phyloP scores from a whole-genome alignment of 2,329 filamentous ascomycete species.

The Venturia effusa region DNA sequence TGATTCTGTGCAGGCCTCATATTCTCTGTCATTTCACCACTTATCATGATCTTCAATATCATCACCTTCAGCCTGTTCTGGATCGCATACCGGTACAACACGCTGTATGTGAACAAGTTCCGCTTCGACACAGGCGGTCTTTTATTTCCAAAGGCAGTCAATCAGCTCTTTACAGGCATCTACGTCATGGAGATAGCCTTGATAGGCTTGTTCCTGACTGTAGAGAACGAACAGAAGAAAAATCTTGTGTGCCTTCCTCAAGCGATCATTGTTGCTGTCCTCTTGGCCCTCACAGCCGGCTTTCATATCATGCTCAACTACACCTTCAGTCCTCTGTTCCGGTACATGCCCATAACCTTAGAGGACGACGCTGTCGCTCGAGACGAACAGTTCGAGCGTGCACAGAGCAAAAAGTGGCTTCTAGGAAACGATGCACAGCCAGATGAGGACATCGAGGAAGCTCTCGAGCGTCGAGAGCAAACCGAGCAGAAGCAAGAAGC shows the following conservation, averaged over 20 bases:
- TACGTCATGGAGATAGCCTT: slow-evolving; percentile 92
- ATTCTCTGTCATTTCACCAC: slow-evolving; percentile 77
- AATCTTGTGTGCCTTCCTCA: slow-evolving; percentile 57
- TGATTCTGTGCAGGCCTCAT: slow-evolving; percentile 31
- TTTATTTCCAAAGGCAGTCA: slow-evolving; percentile 83
- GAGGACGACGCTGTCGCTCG: slow-evolving; percentile 91
- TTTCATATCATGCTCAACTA: slow-evolving; percentile 75
- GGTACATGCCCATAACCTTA: slow-evolving; percentile 85
- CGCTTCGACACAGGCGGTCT: slow-evolving; percentile 84
- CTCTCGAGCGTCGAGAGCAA: slow-evolving; percentile 30
- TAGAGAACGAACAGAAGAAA: slow-evolving; percentile 43
- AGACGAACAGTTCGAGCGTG: slow-evolving; percentile 76
- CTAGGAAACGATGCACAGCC: slow-evolving; percentile 40
- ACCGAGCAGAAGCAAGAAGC: slow-evolving; percentile 24
- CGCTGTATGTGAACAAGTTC: slow-evolving; percentile 88
- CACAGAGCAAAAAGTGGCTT: slow-evolving; percentile 61
- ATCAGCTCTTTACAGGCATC: slow-evolving; percentile 87
- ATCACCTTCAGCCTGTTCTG: slow-evolving; percentile 86
- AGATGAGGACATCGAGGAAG: slow-evolving; percentile 32
- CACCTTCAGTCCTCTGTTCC: slow-evolving; percentile 75
- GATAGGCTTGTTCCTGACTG: slow-evolving; percentile 80
- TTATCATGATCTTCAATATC: slow-evolving; percentile 88
- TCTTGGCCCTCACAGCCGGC: slow-evolving; percentile 55
- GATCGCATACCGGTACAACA: slow-evolving; percentile 93
- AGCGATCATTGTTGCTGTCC: slow-evolving; percentile 74